Evolutionary conservation across 2,329 filamentous ascomycete genomes (phyloP).

Genomic region (Domatiomyces globalis): DNA sequence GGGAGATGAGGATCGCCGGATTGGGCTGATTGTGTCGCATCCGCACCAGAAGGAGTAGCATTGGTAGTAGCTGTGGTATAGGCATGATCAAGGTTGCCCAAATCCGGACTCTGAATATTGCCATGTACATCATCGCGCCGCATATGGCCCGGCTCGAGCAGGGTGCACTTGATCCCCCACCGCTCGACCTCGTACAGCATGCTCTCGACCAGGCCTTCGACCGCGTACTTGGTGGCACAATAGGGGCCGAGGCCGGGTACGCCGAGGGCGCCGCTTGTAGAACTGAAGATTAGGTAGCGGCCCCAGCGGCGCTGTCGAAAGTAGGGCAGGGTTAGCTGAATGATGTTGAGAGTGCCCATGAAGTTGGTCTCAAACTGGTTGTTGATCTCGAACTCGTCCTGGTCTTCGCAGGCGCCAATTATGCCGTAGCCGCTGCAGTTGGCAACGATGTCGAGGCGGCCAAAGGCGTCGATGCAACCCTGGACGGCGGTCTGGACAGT

Average conservation of each 20-base stretch:
- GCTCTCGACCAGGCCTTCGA: conserved; percentile 87
- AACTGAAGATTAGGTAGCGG: conserved; percentile 88
- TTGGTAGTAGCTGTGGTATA: neutral
- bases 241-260: conserved; percentile 88
- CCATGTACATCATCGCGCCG: conserved; percentile 54
- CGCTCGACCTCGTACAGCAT: conserved; percentile 90
- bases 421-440: conserved; percentile 94
- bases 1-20: conserved; percentile 38
- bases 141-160: conserved; percentile 83
- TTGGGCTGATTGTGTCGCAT: neutral
- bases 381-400: conserved; percentile 85
- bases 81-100: neutral
- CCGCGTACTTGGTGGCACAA: conserved; percentile 93
- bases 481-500: conserved; percentile 62
- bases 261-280: conserved; percentile 79
- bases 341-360: conserved; percentile 85
- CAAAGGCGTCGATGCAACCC: conserved; percentile 58
- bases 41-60: neutral
- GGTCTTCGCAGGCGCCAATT: conserved; percentile 89
- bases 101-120: neutral
- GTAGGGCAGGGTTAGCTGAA: conserved; percentile 75
- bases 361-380: conserved; percentile 98
- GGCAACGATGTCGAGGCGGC: conserved; percentile 72
- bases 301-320: conserved; percentile 64
- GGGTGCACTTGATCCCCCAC: conserved; percentile 84